These are phyloP conservation scores for Smittium culicis DNA, from an alignment of 371 early-diverging fungal genomes.

Conservation along the genomic window DNA sequence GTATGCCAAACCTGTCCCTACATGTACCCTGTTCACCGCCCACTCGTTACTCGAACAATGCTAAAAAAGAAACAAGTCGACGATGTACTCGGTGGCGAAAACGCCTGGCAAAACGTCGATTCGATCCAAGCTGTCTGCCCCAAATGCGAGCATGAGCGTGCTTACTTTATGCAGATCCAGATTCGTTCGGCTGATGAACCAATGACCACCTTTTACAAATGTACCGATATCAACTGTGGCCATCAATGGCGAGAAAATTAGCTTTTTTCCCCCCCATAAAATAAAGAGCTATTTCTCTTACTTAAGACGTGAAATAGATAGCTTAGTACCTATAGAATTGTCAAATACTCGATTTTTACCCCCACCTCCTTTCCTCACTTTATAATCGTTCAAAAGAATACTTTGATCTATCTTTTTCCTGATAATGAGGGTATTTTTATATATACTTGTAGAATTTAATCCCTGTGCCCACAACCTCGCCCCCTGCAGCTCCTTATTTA, in stretches of 20 bases:
- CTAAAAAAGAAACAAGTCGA: conserved; percentile 78
- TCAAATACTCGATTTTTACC: too few species aligned
- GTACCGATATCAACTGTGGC: conserved; percentile 49
- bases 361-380: too few species aligned
- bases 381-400: too few species aligned
- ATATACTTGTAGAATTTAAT: too few species aligned
- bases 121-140: conserved; percentile 73
- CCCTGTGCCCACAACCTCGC: too few species aligned
- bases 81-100: conserved; percentile 84
- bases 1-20: conserved; percentile 85
- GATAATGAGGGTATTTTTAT: too few species aligned
- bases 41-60: conserved; percentile 16
- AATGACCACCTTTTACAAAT: conserved; percentile 78
- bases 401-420: too few species aligned
- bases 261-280: too few species aligned
- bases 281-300: too few species aligned
- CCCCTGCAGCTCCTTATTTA: too few species aligned
- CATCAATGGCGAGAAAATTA: conserved; percentile 59
- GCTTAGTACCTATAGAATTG: too few species aligned
- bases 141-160: conserved; percentile 73
- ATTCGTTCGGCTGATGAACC: conserved; percentile 95
- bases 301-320: too few species aligned
- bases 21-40: conserved; percentile 44
- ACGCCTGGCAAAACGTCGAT: conserved; percentile 87
- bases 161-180: conserved; percentile 87